Evolutionary conservation across 192 early-diverging fungal species (phyloP).

Genomic region (Obelidium mucronatum): DNA sequence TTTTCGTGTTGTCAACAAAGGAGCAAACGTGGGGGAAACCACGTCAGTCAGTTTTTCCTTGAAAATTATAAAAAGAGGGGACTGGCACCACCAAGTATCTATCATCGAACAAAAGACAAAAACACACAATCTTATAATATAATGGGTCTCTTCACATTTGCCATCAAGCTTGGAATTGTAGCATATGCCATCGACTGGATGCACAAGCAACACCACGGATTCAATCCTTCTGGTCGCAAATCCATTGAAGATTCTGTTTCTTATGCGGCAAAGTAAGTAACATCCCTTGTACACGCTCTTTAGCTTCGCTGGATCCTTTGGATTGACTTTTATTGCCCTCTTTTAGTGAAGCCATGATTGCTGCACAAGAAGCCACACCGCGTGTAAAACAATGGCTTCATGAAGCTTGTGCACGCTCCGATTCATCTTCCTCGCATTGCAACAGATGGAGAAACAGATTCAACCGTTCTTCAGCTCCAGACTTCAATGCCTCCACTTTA

Average conservation of each 20-base stretch:
- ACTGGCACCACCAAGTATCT: neutral
- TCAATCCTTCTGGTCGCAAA: neutral
- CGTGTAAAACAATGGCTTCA: constrained; percentile 16
- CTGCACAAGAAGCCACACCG: neutral
- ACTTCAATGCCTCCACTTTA: neutral
- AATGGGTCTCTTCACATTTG: constrained; percentile 42
- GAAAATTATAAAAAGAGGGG: neutral
- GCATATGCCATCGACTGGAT: constrained; percentile 41
- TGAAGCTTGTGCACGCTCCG: neutral
- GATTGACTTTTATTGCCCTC: neutral
- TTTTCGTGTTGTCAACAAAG: neutral
- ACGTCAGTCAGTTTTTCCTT: neutral
- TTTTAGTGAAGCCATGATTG: neutral
- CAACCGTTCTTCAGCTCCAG: neutral
- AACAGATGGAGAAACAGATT: neutral
- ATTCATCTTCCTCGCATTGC: neutral
- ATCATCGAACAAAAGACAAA: neutral
- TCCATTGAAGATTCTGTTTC: constrained; percentile 4
- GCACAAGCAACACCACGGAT: neutral
- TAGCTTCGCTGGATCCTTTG: neutral
- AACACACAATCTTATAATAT: neutral
- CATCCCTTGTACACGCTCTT: no score
- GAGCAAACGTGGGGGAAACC: neutral
- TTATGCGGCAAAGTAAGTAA: neutral
- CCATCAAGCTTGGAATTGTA: constrained; percentile 31